Percentiles rank a stretch among this genome's conserved stretches.
These are phyloP conservation scores for Tuber umbilicatum DNA, from an alignment of 495 filamentous ascomycete species.

Conservation along the genomic window DNA sequence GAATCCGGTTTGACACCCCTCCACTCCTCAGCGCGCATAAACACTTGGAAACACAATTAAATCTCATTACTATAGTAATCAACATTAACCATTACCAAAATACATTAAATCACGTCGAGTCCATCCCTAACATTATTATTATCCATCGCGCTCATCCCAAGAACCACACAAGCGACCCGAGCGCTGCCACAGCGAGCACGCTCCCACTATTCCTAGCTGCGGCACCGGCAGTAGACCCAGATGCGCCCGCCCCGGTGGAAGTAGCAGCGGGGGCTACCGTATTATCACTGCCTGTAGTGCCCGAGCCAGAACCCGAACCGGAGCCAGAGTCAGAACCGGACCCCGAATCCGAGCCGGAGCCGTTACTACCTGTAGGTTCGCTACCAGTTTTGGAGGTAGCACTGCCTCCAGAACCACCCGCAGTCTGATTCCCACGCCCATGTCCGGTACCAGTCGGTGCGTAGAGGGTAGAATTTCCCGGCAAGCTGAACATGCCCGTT, in stretches of 20 bases:
- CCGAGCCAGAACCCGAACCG: background rate
- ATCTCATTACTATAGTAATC: background rate
- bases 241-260: background rate
- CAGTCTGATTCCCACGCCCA: background rate
- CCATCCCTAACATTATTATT: background rate
- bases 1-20: background rate
- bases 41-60: background rate
- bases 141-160: background rate
- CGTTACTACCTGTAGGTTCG: background rate
- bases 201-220: background rate
- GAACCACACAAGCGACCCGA: background rate
- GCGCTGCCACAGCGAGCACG: background rate
- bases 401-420: background rate
- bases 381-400: background rate
- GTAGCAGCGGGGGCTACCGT: background rate
- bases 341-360: background rate
- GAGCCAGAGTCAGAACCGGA: background rate
- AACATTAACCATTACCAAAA: conserved; percentile 1
- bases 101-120: background rate
- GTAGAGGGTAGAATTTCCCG: background rate
- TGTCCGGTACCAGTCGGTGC: background rate
- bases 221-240: background rate
- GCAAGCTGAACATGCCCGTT: background rate
- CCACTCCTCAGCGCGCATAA: background rate
- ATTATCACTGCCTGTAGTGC: background rate